phyloP scores from a whole-genome alignment of 2,329 filamentous ascomycete species.

The Diplodia mutila region DNA sequence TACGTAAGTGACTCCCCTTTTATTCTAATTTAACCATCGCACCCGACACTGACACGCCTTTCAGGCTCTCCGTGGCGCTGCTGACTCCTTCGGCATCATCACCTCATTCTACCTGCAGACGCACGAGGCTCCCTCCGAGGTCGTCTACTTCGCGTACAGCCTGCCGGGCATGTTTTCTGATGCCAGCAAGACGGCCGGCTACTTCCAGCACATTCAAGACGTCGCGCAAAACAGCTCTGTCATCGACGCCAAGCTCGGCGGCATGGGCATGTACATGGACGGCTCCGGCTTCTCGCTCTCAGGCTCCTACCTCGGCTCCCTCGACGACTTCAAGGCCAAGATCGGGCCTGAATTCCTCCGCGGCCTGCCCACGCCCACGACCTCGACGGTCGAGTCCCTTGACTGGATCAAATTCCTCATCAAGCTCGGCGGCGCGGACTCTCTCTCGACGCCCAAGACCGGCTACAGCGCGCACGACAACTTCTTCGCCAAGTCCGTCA shows the following conservation, averaged over 20 bases:
- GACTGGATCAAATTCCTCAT: slow-evolving; percentile 46
- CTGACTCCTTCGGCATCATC: slow-evolving; percentile 40
- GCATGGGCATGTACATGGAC: slow-evolving; percentile 49
- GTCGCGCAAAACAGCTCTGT: slow-evolving; percentile 46
- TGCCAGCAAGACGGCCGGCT: slow-evolving; percentile 40
- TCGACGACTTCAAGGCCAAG: slow-evolving; percentile 42
- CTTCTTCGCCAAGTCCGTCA: slow-evolving; percentile 48
- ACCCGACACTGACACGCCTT: neutral
- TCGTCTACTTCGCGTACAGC: slow-evolving; percentile 29
- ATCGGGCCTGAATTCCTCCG: slow-evolving; percentile 46
- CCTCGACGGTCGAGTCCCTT: slow-evolving; percentile 33
- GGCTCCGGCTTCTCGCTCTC: slow-evolving; percentile 40
- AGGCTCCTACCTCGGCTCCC: slow-evolving; percentile 47
- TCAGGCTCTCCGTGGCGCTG: slow-evolving; percentile 38
- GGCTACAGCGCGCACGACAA: slow-evolving; percentile 45
- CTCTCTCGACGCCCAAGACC: slow-evolving; percentile 36
- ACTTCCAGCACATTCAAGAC: slow-evolving; percentile 48
- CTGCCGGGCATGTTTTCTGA: slow-evolving; percentile 34
- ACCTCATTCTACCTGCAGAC: slow-evolving; percentile 32
- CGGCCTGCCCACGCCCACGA: slow-evolving; percentile 36
- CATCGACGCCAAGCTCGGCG: slow-evolving; percentile 46
- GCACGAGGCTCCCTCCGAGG: slow-evolving; percentile 26
- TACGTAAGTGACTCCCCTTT: slow-evolving; percentile 29
- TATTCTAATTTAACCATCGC: no score
- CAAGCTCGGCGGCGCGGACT: slow-evolving; percentile 43